phyloP scores from a whole-genome alignment of 331 rosid species.

The Cydonia oblonga region DNA sequence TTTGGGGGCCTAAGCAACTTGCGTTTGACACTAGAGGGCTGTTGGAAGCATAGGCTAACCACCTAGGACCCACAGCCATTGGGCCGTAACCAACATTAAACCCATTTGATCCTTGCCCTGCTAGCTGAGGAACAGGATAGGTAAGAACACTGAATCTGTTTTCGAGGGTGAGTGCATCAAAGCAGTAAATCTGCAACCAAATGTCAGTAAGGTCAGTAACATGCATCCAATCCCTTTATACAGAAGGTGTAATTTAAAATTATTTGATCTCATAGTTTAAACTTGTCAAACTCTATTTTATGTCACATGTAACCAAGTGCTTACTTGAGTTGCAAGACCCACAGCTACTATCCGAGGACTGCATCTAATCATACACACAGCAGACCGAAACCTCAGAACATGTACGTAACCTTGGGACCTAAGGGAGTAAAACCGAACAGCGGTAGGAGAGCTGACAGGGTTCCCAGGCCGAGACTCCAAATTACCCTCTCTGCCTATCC shows the following conservation, averaged over 20 bases:
- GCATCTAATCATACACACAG: constrained; percentile 86
- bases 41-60: constrained; percentile 85
- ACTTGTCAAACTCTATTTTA: neutral
- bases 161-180: constrained; percentile 74
- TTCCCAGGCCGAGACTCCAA: constrained; percentile 39
- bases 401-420: constrained; percentile 72
- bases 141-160: constrained; percentile 70
- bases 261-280: neutral
- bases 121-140: constrained; percentile 72
- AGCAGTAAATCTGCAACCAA: constrained; percentile 74
- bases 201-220: constrained; percentile 7
- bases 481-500: constrained; percentile 35
- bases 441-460: constrained; percentile 42
- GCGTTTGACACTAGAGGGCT: constrained; percentile 46
- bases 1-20: constrained; percentile 75
- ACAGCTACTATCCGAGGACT: constrained; percentile 76
- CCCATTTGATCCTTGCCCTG: constrained; percentile 55
- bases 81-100: constrained; percentile 89
- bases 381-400: constrained; percentile 68
- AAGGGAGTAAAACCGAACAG: constrained; percentile 80
- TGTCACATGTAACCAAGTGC: constrained; percentile 10
- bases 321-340: constrained; percentile 82
- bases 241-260: neutral
- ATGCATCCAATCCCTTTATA: neutral
- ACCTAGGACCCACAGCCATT: constrained; percentile 93